These are phyloP conservation scores for Gyromitra esculenta DNA, from an alignment of 2,329 filamentous ascomycete genomes.

Conservation along the genomic window DNA sequence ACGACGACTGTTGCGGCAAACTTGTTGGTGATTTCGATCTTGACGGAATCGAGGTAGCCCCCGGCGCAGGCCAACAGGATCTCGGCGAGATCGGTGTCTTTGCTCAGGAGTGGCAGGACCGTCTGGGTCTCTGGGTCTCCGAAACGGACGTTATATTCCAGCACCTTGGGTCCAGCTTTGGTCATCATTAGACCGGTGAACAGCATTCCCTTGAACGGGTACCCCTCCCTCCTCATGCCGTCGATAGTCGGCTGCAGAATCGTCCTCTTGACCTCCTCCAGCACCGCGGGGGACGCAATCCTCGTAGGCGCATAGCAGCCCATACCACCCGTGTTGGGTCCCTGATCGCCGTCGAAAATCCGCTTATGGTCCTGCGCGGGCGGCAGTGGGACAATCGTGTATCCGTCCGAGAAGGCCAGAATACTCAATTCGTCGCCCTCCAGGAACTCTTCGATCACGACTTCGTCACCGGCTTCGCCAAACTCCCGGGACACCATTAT, in stretches of 20 bases:
- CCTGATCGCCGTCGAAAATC: slow-evolving; percentile 86
- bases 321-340: slow-evolving; percentile 97
- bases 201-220: slow-evolving; percentile 77
- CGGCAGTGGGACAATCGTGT: slow-evolving; percentile 81
- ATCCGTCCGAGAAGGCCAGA: slow-evolving; percentile 89
- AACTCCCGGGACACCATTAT: slow-evolving; percentile 93
- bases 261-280: slow-evolving; percentile 79
- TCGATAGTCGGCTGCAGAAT: slow-evolving; percentile 90
- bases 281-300: slow-evolving; percentile 77
- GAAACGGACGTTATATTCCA: slow-evolving; percentile 94
- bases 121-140: slow-evolving; percentile 93
- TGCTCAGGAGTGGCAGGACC: slow-evolving; percentile 78
- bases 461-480: slow-evolving; percentile 81
- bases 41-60: slow-evolving; percentile 75
- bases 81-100: slow-evolving; percentile 83
- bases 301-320: slow-evolving; percentile 94
- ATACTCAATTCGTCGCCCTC: slow-evolving; percentile 92
- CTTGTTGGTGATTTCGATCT: slow-evolving; percentile 72
- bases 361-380: slow-evolving; percentile 97
- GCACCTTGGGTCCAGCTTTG: slow-evolving; percentile 77
- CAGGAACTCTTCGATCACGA: slow-evolving; percentile 94
- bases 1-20: slow-evolving; percentile 94
- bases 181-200: slow-evolving; percentile 97
- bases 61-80: slow-evolving; percentile 87
- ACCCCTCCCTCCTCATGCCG: slow-evolving; percentile 81